A percentile compares a stretch with the other conserved stretches of the same genome.
Conservation (phyloP, 1,284 basidiomycete genomes). For the Gastroboletus turbinatus region DNA sequence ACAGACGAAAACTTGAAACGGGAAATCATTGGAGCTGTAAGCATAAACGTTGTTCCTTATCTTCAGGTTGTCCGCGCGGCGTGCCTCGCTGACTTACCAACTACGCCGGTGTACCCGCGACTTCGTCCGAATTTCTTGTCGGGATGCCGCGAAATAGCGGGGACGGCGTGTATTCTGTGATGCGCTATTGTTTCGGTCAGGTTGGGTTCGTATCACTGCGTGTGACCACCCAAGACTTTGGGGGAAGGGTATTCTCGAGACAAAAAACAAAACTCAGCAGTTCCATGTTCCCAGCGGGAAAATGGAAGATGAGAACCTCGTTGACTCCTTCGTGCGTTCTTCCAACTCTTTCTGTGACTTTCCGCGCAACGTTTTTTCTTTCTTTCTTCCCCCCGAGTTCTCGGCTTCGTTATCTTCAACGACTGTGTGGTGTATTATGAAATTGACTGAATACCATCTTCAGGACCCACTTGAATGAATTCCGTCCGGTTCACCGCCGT, state of each 20-base stretch:
- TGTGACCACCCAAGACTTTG: not conserved
- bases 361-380: not conserved
- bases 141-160: not conserved
- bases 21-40: not conserved
- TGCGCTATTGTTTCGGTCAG: not conserved
- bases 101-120: not conserved
- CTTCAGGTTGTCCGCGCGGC: not conserved
- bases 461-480: not conserved
- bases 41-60: not conserved
- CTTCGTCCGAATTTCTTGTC: not conserved
- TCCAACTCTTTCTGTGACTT: not conserved
- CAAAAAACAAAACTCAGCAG: not conserved
- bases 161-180: not conserved
- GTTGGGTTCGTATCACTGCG: not conserved
- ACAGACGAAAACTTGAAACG: conserved; percentile 4
- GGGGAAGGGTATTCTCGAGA: too few relatives aligned
- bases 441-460: not conserved
- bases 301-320: not conserved
- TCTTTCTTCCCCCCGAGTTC: not conserved
- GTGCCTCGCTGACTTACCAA: not conserved
- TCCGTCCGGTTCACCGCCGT: not conserved
- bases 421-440: not conserved
- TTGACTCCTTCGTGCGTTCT: not conserved
- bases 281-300: not conserved
- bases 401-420: not conserved